A percentile compares a stretch with the other conserved stretches of the same genome.
These are phyloP conservation scores for Globisporangium orthogonon DNA, from an alignment of 352 stramenopile species.

Conservation along the genomic window DNA sequence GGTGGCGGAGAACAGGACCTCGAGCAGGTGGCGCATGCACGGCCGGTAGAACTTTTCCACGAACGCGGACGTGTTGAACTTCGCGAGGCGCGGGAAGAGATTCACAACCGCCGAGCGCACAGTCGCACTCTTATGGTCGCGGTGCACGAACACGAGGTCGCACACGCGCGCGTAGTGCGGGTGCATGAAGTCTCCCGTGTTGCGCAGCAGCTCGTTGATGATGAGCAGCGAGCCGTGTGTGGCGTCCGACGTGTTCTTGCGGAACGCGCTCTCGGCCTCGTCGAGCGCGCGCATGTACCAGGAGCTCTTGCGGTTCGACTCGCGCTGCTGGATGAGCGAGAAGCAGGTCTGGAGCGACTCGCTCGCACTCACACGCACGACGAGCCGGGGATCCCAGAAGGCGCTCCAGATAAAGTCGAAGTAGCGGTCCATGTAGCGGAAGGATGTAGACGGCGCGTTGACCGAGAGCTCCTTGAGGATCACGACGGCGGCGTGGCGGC, in stretches of 20 bases:
- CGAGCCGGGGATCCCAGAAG: constrained; percentile 80
- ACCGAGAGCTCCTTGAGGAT: constrained; percentile 84
- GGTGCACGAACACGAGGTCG: constrained; percentile 64
- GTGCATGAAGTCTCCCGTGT: constrained; percentile 88
- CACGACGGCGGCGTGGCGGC: constrained; percentile 78
- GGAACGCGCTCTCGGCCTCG: constrained; percentile 66
- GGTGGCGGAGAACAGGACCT: constrained; percentile 75
- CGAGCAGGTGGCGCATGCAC: constrained; percentile 81
- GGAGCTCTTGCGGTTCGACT: constrained; percentile 77
- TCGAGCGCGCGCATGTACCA: constrained; percentile 80
- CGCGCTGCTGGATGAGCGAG: constrained; percentile 83
- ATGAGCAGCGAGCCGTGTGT: constrained; percentile 81
- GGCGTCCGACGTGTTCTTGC: constrained; percentile 68
- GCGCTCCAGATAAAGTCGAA: constrained; percentile 89
- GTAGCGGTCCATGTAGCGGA: constrained; percentile 87
- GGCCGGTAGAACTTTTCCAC: constrained; percentile 76
- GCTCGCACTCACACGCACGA: constrained; percentile 72
- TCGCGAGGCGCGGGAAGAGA: constrained; percentile 77
- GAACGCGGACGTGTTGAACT: constrained; percentile 87
- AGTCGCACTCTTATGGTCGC: constrained; percentile 72
- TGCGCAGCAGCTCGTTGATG: constrained; percentile 81
- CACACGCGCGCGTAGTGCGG: constrained; percentile 71
- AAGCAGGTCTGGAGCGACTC: constrained; percentile 84
- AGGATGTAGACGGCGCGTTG: constrained; percentile 81
- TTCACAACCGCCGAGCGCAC: constrained; percentile 83